Evolutionary conservation across 208 protist species (phyloP).

Genomic region (Trichomonas tenax): DNA sequence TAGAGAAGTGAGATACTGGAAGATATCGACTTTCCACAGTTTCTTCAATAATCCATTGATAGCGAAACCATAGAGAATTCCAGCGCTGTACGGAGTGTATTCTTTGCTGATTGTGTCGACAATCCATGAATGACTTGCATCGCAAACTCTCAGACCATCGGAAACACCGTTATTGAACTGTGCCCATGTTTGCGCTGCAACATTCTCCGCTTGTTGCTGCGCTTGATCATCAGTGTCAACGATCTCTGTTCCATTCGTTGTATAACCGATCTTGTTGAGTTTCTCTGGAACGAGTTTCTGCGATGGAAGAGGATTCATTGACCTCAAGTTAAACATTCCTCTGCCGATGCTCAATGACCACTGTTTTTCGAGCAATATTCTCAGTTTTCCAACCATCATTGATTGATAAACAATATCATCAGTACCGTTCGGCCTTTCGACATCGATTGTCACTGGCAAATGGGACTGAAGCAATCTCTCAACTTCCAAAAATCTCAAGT

Average conservation of each 20-base stretch:
- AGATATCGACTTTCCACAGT: not conserved
- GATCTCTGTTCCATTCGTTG: not conserved
- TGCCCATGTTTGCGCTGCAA: not conserved
- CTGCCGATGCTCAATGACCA: not conserved
- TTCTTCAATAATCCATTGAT: not conserved
- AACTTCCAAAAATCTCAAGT: not conserved
- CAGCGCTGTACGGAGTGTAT: not conserved
- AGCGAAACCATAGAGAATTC: not conserved
- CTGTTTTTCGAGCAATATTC: not conserved
- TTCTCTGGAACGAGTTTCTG: not conserved
- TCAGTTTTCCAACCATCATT: not conserved
- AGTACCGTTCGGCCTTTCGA: not conserved
- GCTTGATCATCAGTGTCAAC: not conserved
- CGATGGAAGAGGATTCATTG: not conserved
- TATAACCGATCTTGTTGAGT: not conserved
- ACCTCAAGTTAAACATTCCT: not conserved
- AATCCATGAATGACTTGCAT: not conserved
- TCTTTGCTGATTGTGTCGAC: not conserved
- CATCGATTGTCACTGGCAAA: not conserved
- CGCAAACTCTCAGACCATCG: not conserved
- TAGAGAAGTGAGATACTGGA: not conserved
- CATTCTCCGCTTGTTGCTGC: not conserved
- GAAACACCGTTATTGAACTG: not conserved
- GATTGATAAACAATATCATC: constrained; percentile 9
- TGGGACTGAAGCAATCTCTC: not conserved